Percentiles rank a stretch among this genome's conserved stretches.
phyloP scores from a whole-genome alignment of 495 filamentous ascomycete genomes.

The Aspergillus kassunensis region DNA sequence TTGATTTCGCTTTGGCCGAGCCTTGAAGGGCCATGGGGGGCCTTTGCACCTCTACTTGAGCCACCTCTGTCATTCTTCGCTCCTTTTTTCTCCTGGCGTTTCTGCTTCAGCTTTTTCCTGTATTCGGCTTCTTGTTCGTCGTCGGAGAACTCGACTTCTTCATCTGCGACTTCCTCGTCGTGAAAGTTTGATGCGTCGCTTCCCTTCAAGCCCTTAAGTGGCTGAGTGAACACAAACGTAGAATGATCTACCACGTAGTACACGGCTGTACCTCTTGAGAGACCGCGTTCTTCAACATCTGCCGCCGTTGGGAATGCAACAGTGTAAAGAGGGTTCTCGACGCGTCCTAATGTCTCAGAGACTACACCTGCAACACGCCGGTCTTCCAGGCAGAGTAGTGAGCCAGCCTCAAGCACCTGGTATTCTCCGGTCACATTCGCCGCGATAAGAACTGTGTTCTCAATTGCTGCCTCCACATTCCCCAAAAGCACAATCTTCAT shows the following conservation, averaged over 20 bases:
- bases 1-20: slow-evolving; percentile 47
- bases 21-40: slow-evolving; percentile 34
- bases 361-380: slow-evolving; percentile 73
- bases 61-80: slow-evolving; percentile 33
- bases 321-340: slow-evolving; percentile 77
- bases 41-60: slow-evolving; percentile 31
- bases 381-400: slow-evolving; percentile 76
- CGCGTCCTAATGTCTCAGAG: slow-evolving; percentile 74
- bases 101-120: slow-evolving; percentile 65
- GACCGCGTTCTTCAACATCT: slow-evolving; percentile 62
- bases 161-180: slow-evolving; percentile 83
- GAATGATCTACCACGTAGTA: slow-evolving; percentile 76
- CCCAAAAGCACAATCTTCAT: slow-evolving; percentile 75
- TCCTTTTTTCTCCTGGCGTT: slow-evolving; percentile 47
- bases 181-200: slow-evolving; percentile 91
- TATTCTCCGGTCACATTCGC: slow-evolving; percentile 75
- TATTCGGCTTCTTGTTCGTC: slow-evolving; percentile 89
- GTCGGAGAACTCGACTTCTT: slow-evolving; percentile 91
- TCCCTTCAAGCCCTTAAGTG: slow-evolving; percentile 69
- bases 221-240: slow-evolving; percentile 77
- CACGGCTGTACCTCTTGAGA: slow-evolving; percentile 59
- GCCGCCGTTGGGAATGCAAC: slow-evolving; percentile 62
- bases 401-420: slow-evolving; percentile 76
- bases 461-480: slow-evolving; percentile 65
- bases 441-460: slow-evolving; percentile 72